Percentiles rank a stretch among this genome's conserved stretches.
phyloP scores from a whole-genome alignment of 306 rosid genomes.

The Pachyrhizus erosus region DNA sequence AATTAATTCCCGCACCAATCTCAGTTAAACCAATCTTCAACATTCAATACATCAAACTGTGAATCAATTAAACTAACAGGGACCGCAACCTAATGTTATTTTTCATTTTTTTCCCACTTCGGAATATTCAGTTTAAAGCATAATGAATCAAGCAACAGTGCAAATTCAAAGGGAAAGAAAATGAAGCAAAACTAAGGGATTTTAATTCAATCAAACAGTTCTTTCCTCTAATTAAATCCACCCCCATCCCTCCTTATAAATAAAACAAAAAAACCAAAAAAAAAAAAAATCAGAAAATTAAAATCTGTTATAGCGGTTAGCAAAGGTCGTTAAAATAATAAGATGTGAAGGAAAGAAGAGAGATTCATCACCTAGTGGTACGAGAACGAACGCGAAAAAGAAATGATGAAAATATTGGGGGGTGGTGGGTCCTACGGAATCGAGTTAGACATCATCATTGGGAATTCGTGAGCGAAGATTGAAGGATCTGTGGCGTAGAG shows the following conservation, averaged over 20 bases:
- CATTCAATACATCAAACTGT: background rate
- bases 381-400: background rate
- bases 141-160: background rate
- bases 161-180: background rate
- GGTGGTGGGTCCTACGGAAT: conserved; percentile 33
- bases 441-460: conserved; percentile 9
- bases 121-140: background rate
- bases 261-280: background rate
- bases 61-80: background rate
- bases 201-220: conserved; percentile 36
- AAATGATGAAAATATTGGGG: background rate
- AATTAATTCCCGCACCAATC: background rate
- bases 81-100: background rate
- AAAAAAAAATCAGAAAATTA: background rate
- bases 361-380: conserved; percentile 50
- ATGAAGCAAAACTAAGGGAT: background rate
- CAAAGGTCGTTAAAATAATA: background rate
- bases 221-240: background rate
- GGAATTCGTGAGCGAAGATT: background rate
- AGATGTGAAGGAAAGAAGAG: background rate
- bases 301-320: conserved; percentile 1
- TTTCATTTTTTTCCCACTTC: too few species aligned
- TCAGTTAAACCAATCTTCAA: background rate
- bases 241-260: background rate
- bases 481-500: background rate